Conservation (phyloP, 2,329 filamentous ascomycete genomes). For the Gliomastix tumulicola region DNA sequence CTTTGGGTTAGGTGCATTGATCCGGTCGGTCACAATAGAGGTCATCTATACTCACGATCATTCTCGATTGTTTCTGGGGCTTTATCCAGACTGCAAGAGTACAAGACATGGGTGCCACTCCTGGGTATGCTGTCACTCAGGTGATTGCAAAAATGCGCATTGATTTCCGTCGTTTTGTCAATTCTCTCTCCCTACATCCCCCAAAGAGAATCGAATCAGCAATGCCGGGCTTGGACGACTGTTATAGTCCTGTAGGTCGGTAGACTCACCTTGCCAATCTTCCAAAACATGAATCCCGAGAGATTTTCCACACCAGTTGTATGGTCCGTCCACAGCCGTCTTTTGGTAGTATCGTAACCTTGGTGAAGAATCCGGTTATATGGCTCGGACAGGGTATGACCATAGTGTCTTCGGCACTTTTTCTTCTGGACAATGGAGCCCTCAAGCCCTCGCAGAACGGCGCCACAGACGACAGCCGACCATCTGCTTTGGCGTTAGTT, state of each 20-base stretch:
- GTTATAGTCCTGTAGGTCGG: no score
- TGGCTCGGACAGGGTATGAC: not conserved
- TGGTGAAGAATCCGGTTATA: not conserved
- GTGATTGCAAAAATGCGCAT: not conserved
- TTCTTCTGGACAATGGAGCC: conserved; percentile 59
- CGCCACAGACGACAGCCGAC: conserved; percentile 74
- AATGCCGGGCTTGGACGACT: no score
- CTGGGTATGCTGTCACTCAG: no score
- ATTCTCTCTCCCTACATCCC: no score
- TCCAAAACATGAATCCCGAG: not conserved
- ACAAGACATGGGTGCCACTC: no score
- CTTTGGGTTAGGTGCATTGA: not conserved
- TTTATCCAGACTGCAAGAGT: not conserved
- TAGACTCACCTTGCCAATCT: not conserved
- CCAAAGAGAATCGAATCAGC: no score
- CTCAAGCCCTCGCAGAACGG: conserved; percentile 67
- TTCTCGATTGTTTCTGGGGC: not conserved
- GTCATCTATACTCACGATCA: not conserved
- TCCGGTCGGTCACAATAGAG: no score
- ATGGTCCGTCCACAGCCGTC: no score
- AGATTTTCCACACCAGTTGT: not conserved
- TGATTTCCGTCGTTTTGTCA: no score
- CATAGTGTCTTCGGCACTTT: conserved; percentile 4
- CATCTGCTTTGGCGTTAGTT: conserved; percentile 45
- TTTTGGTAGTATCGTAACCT: not conserved